phyloP scores from a whole-genome alignment of 2,329 filamentous ascomycete genomes.

The Cladophialophora carrionii region DNA sequence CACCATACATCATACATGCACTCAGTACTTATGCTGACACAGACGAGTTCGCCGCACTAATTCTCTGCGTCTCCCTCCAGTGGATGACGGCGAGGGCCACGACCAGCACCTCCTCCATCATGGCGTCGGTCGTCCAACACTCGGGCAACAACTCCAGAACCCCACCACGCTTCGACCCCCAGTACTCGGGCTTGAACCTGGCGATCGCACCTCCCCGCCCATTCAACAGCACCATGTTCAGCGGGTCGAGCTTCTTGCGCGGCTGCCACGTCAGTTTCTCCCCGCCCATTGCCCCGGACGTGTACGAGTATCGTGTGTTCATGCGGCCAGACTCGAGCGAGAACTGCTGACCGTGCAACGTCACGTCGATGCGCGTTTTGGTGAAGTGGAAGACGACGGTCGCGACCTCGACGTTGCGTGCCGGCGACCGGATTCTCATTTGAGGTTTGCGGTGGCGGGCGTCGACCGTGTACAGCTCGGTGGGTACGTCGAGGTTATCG shows the following conservation, averaged over 20 bases:
- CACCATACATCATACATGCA: neutral
- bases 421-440: constrained; percentile 4
- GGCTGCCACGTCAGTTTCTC: constrained; percentile 17
- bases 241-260: constrained; percentile 14
- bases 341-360: neutral
- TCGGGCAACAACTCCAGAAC: constrained; percentile 14
- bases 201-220: constrained; percentile 11
- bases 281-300: constrained; percentile 4
- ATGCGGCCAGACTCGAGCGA: constrained; percentile 2
- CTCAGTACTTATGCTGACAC: neutral
- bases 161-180: constrained; percentile 11
- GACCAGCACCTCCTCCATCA: constrained; percentile 14
- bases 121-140: neutral
- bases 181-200: constrained; percentile 19
- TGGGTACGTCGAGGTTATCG: neutral
- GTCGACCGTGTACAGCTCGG: constrained; percentile 6
- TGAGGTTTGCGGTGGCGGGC: constrained; percentile 10
- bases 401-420: constrained; percentile 1
- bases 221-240: constrained; percentile 19
- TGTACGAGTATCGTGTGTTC: constrained; percentile 10
- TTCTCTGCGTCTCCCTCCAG: constrained; percentile 13
- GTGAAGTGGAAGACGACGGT: constrained; percentile 5
- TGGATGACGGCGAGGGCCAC: constrained; percentile 5
- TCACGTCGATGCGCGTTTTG: constrained; percentile 9
- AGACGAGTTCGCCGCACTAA: neutral